Conservation (phyloP, 352 stramenopile genomes). For the Pythium insidiosum region DNA sequence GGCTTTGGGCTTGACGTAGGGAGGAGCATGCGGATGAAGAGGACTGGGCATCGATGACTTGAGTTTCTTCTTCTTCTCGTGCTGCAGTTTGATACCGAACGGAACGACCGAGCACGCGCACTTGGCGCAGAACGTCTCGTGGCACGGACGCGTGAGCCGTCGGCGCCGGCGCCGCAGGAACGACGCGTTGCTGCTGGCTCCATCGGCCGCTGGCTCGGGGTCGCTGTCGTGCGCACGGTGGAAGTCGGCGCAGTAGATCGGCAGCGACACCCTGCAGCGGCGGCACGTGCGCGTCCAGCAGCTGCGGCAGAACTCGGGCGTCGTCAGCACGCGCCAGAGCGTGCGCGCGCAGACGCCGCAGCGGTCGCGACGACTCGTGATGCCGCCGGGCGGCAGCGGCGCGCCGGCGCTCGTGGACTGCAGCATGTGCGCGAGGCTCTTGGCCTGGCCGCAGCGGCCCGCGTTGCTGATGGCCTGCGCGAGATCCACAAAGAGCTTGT, state of each 20-base stretch:
- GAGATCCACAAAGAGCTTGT: slow-evolving; percentile 49
- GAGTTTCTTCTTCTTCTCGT: slow-evolving; percentile 47
- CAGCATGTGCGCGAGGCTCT: slow-evolving; percentile 61
- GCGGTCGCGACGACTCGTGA: slow-evolving; percentile 15
- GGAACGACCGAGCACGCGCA: slow-evolving; percentile 67
- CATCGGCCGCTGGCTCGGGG: not conserved
- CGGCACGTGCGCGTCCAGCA: slow-evolving; percentile 66
- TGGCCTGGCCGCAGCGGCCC: slow-evolving; percentile 55
- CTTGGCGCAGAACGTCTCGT: slow-evolving; percentile 65
- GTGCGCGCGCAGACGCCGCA: slow-evolving; percentile 58
- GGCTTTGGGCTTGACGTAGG: not conserved
- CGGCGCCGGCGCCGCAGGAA: slow-evolving; percentile 2
- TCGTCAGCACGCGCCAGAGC: slow-evolving; percentile 43
- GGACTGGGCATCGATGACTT: slow-evolving; percentile 16
- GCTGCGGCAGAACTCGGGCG: slow-evolving; percentile 40
- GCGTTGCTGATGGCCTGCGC: slow-evolving; percentile 56
- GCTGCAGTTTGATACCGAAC: slow-evolving; percentile 43
- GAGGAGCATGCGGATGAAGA: too few relatives aligned
- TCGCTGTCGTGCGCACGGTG: slow-evolving; percentile 27
- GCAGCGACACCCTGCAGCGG: slow-evolving; percentile 52
- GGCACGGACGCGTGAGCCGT: slow-evolving; percentile 29
- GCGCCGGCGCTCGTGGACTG: slow-evolving; percentile 19
- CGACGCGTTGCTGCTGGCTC: not conserved
- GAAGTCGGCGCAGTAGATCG: slow-evolving; percentile 69
- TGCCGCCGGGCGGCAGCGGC: slow-evolving; percentile 5